Base-by-base conservation (phyloP, 2,329 filamentous ascomycete species). In the Penicillium janthinellum region DNA sequence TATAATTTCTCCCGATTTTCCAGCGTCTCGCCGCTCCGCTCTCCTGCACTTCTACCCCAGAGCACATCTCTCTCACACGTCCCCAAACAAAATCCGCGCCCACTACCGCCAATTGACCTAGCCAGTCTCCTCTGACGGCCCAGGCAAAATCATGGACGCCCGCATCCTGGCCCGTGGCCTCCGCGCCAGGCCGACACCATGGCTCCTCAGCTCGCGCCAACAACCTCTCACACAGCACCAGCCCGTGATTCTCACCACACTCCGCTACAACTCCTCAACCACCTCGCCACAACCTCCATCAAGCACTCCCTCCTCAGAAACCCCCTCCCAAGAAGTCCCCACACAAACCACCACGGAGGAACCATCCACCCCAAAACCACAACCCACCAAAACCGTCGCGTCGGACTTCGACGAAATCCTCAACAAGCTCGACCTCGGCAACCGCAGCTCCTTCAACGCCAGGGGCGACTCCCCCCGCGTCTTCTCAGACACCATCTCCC, bases 361-460 rank as follows among this genome's bases (percentile, higher is more conserved):
- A 55, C 47, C 55, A 60, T 39, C 35, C 47, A 34, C 53, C 20
- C 28, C 57, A 44, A 47, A 58, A 54, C 34, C 57, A 50, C 47
- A 50, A 61, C 25, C 51, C 54, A 57, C 55, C 51, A 60, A 56
- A 39, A 22, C 55, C 58, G 10, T 54, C 41, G 45, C 55, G 59
- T 66, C 65, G 3, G 69, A 71, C 59, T 73, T 75, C 59, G 70
- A 76, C 59, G 63, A 67, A 20, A 71, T 76, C 67, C 67, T 75
- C 56, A 68, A 68, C 64, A 67, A 70, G 47, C 72, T 76, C 49
- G 69, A 75, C 41, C 54, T 76, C 42, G 64, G 53, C 56, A 64
- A 56, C 57, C 60, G 59, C 37, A 44, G 39, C 51, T 15, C 41
- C 42, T 34, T 54, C 55, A 60, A 54, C 45, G 22, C 50, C 48